Evolutionary conservation across 1,139 yeast genomes (phyloP), one percentile per base, ranked within the genome.

Genomic region (Nakaseomyces kungkrabaensis): DNA sequence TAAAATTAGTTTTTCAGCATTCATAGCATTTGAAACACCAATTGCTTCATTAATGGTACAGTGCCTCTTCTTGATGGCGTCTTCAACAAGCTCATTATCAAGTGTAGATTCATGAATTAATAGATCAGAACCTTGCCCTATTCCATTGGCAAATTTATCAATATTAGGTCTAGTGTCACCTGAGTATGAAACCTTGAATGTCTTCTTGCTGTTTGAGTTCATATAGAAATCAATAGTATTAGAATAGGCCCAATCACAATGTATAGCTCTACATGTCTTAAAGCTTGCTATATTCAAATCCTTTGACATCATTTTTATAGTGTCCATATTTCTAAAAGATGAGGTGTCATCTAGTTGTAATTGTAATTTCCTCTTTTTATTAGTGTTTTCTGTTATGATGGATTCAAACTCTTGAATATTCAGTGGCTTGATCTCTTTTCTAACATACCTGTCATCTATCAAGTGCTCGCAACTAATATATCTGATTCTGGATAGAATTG

Each of bases 161-260:
- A 72, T 63, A 55, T 81, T 83, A 1, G 98, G 98, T 59, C 97
- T 77, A 0, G 97, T 88, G 62, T 92, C 99, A 8, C 98, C 98
- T 1, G 97, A 88, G 64, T 87, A 94, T 0, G 97, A 83, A 1
- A 90, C 73, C 57, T 78, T 83, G 70, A 89, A 87, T 11, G 51
- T 48, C 33, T 53, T 52, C 10, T 54, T 49, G 0, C 66, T 56
- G 29, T 62, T 64, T 3, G 66, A 63, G 0, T 54, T 51, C 38
- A 62, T 54, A 24, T 65, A 63, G 55, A 84, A 82, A 0, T 74
- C 68, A 11, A 90, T 70, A 1, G 83, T 68, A 25, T 80, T 81
- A 6, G 90, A 83, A 63, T 90, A 92, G 0, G 97, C 78, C 79
- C 83, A 81, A 26, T 79, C 79, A 64, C 97, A 90, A 65, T 92